A percentile compares a stretch with the other conserved stretches of the same genome.
phyloP scores from a whole-genome alignment of 352 stramenopile species.

The Pythium utonaiense region DNA sequence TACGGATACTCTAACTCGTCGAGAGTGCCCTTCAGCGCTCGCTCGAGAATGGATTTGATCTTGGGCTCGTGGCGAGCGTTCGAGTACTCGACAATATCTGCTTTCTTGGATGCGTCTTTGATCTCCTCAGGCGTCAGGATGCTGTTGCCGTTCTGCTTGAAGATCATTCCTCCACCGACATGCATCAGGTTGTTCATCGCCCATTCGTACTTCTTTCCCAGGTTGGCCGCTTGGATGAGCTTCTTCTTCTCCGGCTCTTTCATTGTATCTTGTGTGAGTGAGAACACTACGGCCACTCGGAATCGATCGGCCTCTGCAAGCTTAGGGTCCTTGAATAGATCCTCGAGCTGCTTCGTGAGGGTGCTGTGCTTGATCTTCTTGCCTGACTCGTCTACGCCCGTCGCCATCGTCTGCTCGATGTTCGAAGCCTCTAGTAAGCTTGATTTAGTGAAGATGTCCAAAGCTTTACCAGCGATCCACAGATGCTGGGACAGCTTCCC shows the following conservation, averaged over 20 bases:
- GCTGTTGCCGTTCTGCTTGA: constrained; percentile 68
- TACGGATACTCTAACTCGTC: constrained; percentile 74
- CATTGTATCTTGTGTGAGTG: constrained; percentile 90
- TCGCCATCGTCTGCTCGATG: constrained; percentile 94
- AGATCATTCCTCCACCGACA: constrained; percentile 41
- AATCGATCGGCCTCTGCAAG: constrained; percentile 81
- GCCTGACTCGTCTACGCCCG: constrained; percentile 91
- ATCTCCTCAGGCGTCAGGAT: constrained; percentile 50
- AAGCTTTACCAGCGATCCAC: constrained; percentile 91
- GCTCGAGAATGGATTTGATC: constrained; percentile 57
- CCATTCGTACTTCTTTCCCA: constrained; percentile 64
- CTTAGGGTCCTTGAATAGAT: constrained; percentile 82
- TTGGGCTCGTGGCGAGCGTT: constrained; percentile 76
- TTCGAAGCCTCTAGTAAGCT: constrained; percentile 90
- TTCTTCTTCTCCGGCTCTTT: constrained; percentile 86
- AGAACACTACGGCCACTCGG: constrained; percentile 91
- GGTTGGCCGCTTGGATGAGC: constrained; percentile 76
- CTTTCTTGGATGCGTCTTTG: constrained; percentile 65
- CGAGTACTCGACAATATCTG: constrained; percentile 65
- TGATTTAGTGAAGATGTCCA: constrained; percentile 90
- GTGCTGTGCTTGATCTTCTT: constrained; percentile 84
- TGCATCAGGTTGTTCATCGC: constrained; percentile 70
- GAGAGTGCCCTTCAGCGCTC: constrained; percentile 60
- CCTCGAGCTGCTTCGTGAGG: constrained; percentile 87
- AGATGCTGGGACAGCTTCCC: constrained; percentile 94